phyloP scores from a whole-genome alignment of 2,329 filamentous ascomycete genomes.

The Amesomyces nigricolor region DNA sequence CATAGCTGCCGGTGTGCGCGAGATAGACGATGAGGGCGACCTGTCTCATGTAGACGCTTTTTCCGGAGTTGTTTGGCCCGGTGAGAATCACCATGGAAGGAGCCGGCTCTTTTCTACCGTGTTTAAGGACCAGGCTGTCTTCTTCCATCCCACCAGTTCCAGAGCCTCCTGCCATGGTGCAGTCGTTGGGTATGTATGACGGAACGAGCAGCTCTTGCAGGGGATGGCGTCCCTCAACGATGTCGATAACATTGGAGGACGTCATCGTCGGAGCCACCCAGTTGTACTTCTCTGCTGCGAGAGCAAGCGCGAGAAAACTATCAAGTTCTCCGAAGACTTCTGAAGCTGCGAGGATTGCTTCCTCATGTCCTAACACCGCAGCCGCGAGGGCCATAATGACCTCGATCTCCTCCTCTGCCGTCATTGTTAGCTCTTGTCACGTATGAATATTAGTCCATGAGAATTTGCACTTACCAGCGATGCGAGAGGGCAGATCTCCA shows the following conservation, averaged over 20 bases:
- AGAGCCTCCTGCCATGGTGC: conserved; percentile 58
- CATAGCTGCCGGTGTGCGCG: conserved; percentile 87
- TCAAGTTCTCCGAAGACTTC: conserved; percentile 84
- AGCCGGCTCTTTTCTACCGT: neutral
- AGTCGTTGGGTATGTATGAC: conserved; percentile 78
- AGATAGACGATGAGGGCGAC: conserved; percentile 85
- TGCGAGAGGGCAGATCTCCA: conserved; percentile 79
- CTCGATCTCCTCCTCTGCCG: conserved; percentile 76
- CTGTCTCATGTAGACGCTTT: conserved; percentile 94
- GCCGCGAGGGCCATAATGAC: conserved; percentile 74
- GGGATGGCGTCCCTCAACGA: conserved; percentile 75
- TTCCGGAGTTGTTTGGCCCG: conserved; percentile 93
- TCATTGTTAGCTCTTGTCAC: neutral
- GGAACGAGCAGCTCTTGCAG: conserved; percentile 79
- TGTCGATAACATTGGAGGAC: conserved; percentile 61
- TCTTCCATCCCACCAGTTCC: conserved; percentile 23
- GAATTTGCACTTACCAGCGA: conserved; percentile 57
- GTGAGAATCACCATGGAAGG: conserved; percentile 77
- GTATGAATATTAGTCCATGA: neutral
- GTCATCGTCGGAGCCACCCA: conserved; percentile 67
- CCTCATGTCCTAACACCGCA: conserved; percentile 62
- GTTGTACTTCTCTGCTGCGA: conserved; percentile 69
- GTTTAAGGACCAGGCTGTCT: too few species aligned
- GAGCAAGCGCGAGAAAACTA: conserved; percentile 71
- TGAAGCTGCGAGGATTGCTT: conserved; percentile 61